These are phyloP conservation scores for Candida xyloterini DNA, from an alignment of 805 yeast species.

Conservation along the genomic window DNA sequence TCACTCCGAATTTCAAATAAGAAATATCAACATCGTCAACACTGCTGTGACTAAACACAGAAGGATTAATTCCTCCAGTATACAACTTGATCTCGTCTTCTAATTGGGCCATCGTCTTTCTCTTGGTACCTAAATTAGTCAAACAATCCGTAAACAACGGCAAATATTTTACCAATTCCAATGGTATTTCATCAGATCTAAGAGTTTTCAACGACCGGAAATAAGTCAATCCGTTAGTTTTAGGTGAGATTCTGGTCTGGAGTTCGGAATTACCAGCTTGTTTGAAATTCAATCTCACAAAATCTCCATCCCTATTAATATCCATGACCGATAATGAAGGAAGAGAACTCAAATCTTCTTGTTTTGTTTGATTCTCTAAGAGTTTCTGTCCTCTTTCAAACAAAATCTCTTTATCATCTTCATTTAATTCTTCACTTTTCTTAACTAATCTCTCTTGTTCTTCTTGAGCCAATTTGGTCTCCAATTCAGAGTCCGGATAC, in stretches of 20 bases:
- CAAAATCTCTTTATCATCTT: constrained; percentile 55
- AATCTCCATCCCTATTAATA: constrained; percentile 58
- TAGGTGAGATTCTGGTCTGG: constrained; percentile 33
- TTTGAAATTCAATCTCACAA: constrained; percentile 33
- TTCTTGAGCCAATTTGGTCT: constrained; percentile 46
- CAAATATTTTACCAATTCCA: constrained; percentile 60
- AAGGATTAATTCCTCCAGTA: constrained; percentile 83
- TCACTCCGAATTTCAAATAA: constrained; percentile 51
- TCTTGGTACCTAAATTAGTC: constrained; percentile 80
- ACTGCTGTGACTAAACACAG: constrained; percentile 52
- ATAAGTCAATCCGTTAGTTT: constrained; percentile 79
- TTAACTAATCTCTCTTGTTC: constrained; percentile 52
- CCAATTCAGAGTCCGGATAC: constrained; percentile 64
- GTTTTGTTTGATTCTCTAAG: constrained; percentile 59
- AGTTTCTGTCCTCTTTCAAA: constrained; percentile 58
- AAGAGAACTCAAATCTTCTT: constrained; percentile 72
- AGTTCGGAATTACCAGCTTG: constrained; percentile 15
- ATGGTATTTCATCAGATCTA: constrained; percentile 48
- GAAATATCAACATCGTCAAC: constrained; percentile 48
- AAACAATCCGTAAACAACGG: constrained; percentile 78
- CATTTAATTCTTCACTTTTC: constrained; percentile 44
- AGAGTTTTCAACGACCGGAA: constrained; percentile 64
- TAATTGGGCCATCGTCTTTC: constrained; percentile 68
- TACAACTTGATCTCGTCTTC: constrained; percentile 79
- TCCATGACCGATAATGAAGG: constrained; percentile 78